A percentile compares a stretch with the other conserved stretches of the same genome.
These are phyloP conservation scores for Sporobolus alterniflorus DNA, from an alignment of 202 grass and related monocot genomes.

Conservation along the genomic window DNA sequence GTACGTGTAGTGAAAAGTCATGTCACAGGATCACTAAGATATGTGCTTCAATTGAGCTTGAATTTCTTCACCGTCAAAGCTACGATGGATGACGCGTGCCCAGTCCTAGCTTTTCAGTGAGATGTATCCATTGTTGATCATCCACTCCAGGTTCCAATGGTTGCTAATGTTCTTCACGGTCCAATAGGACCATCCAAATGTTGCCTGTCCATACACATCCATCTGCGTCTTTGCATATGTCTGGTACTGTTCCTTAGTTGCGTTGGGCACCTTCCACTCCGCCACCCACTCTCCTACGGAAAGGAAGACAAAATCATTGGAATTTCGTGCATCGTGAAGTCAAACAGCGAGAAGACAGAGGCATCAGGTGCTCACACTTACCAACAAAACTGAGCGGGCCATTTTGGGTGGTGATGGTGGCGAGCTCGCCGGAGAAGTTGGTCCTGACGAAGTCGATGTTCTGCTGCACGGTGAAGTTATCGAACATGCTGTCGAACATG, in stretches of 20 bases:
- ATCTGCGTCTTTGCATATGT: slow-evolving; percentile 43
- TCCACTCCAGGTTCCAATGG: slow-evolving; percentile 63
- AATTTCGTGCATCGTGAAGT: not conserved
- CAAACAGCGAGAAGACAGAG: not conserved
- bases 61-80: not conserved
- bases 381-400: slow-evolving; percentile 55
- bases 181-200: slow-evolving; percentile 73
- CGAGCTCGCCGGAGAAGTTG: slow-evolving; percentile 40
- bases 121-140: slow-evolving; percentile 59
- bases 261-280: slow-evolving; percentile 40
- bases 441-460: slow-evolving; percentile 55
- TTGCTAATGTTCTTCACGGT: slow-evolving; percentile 42
- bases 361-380: not conserved
- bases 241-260: slow-evolving; percentile 54
- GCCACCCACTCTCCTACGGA: slow-evolving; percentile 49
- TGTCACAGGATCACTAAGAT: not conserved
- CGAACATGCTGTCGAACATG: slow-evolving; percentile 35
- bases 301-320: not conserved
- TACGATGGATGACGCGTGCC: not conserved
- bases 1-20: not conserved
- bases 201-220: slow-evolving; percentile 41
- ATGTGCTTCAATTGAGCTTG: not conserved
- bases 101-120: slow-evolving; percentile 30
- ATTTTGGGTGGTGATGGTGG: slow-evolving; percentile 21
- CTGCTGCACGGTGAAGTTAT: slow-evolving; percentile 51